Evolutionary conservation across 345 rosid species (phyloP).

Genomic region (Ailanthus altissimus): DNA sequence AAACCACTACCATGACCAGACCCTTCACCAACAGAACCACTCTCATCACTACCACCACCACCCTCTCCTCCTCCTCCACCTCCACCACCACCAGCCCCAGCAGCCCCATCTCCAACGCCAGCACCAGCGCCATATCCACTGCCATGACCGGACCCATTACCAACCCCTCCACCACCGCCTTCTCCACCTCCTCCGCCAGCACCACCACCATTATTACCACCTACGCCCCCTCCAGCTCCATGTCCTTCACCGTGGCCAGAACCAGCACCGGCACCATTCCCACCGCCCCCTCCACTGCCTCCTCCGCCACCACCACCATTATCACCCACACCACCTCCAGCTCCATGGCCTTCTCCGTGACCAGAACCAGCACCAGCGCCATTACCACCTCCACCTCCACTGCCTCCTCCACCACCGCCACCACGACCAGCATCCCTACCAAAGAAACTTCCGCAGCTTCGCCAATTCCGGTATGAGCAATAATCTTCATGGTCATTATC

Average conservation of each 20-base stretch:
- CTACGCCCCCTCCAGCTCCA: constrained; percentile 33
- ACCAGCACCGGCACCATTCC: constrained; percentile 27
- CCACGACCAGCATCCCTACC: constrained; percentile 23
- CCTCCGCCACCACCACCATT: constrained; percentile 18
- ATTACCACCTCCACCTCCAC: constrained; percentile 32
- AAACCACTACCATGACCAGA: constrained; percentile 33
- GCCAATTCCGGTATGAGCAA: constrained; percentile 45
- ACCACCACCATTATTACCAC: constrained; percentile 25
- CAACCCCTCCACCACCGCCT: constrained; percentile 29
- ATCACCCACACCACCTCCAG: constrained; percentile 19
- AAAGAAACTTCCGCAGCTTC: constrained; percentile 54
- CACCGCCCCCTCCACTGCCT: constrained; percentile 34
- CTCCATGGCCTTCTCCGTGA: constrained; percentile 35
- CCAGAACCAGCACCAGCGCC: constrained; percentile 37
- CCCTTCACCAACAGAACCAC: constrained; percentile 26
- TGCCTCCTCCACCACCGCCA: constrained; percentile 28
- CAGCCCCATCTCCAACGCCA: constrained; percentile 31
- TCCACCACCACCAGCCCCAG: constrained; percentile 27
- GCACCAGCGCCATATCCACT: constrained; percentile 35
- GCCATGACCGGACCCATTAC: constrained; percentile 22
- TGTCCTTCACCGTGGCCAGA: constrained; percentile 25
- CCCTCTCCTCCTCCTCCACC: constrained; percentile 19
- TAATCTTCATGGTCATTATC: constrained; percentile 25
- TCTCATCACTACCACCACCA: constrained; percentile 16
- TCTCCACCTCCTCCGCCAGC: constrained; percentile 39